Percentiles rank a stretch among this genome's conserved stretches.
These are phyloP conservation scores for Thalassiosira exigua DNA, from an alignment of 352 stramenopile species.

Conservation along the genomic window DNA sequence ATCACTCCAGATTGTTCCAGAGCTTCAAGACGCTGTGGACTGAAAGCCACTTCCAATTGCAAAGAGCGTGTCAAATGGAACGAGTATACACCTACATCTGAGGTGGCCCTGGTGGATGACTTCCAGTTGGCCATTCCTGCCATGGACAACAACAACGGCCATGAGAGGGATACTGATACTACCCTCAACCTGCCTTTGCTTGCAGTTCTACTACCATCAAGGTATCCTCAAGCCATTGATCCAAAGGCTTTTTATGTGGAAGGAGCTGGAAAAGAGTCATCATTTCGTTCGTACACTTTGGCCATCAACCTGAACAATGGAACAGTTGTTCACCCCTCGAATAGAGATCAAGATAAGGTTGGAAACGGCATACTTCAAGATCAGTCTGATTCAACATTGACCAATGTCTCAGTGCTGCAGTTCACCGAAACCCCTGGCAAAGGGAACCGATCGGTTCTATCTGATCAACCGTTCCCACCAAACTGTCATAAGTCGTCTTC, in stretches of 20 bases:
- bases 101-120: conserved; percentile 33
- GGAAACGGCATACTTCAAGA: conserved; percentile 78
- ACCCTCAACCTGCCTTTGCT: conserved; percentile 42
- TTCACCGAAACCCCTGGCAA: too few species aligned
- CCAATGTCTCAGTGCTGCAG: too few species aligned
- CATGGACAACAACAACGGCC: too few species aligned
- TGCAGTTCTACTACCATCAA: conserved; percentile 20
- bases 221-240: conserved; percentile 46
- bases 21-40: neutral
- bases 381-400: conserved; percentile 51
- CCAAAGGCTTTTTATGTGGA: neutral
- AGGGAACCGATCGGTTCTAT: neutral
- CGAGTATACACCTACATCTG: too few species aligned
- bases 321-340: conserved; percentile 21
- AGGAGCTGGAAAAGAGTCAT: neutral
- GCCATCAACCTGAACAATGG: too few species aligned
- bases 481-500: too few species aligned
- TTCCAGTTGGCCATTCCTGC: conserved; percentile 5
- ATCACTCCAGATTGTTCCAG: too few species aligned
- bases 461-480: too few species aligned
- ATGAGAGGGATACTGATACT: neutral
- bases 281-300: too few species aligned
- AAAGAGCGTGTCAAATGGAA: neutral
- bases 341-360: conserved; percentile 69
- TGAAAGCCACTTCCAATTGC: neutral